phyloP scores from a whole-genome alignment of 2,329 filamentous ascomycete species.

The Zelopaecilomyces penicillatus region DNA sequence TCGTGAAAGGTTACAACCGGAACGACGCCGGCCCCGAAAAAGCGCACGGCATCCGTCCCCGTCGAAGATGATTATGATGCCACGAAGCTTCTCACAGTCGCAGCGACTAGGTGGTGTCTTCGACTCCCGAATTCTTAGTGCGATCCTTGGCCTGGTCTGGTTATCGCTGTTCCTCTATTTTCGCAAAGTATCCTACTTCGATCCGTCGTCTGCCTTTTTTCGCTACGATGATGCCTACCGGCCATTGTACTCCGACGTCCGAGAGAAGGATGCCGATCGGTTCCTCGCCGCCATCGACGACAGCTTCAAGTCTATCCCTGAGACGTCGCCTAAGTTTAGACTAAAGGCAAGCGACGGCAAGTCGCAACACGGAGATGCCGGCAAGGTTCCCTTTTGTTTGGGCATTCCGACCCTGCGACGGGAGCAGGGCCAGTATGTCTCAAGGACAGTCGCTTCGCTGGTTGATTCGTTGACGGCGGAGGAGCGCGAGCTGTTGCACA shows the following conservation, averaged over 20 bases:
- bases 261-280: slow-evolving; percentile 15
- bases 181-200: slow-evolving; percentile 13
- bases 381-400: slow-evolving; percentile 13
- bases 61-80: too few relatives aligned
- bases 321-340: background rate
- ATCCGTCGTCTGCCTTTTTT: slow-evolving; percentile 20
- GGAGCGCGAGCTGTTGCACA: slow-evolving; percentile 18
- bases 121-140: slow-evolving; percentile 4
- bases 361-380: background rate
- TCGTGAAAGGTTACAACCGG: too few relatives aligned
- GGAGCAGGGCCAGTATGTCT: slow-evolving; percentile 17
- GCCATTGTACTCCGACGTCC: slow-evolving; percentile 14
- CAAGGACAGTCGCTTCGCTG: slow-evolving; percentile 19
- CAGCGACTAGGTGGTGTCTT: background rate
- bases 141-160: slow-evolving; percentile 10
- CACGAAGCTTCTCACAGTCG: too few relatives aligned
- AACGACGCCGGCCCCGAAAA: too few relatives aligned
- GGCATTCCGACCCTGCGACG: slow-evolving; percentile 21
- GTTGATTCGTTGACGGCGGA: slow-evolving; percentile 18
- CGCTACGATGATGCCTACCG: slow-evolving; percentile 15
- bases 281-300: slow-evolving; percentile 10
- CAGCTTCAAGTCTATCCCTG: slow-evolving; percentile 1
- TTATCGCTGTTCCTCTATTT: slow-evolving; percentile 15
- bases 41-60: too few relatives aligned
- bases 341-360: background rate